Evolutionary conservation across 169 alveolate species (phyloP).

Genomic region (Babesia divergens): DNA sequence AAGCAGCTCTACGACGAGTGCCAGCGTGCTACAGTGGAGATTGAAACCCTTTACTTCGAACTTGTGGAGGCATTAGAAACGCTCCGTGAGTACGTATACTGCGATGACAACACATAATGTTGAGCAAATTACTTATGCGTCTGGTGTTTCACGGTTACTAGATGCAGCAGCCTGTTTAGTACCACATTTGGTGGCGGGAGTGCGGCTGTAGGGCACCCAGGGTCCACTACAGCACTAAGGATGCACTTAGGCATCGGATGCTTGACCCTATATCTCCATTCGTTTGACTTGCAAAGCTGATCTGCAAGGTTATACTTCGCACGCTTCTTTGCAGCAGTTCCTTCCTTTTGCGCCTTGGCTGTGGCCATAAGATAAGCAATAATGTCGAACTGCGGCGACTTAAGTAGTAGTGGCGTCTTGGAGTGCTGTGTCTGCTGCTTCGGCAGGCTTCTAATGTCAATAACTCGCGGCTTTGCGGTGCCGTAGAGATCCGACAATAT

Average conservation of each 20-base stretch:
- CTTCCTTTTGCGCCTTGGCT: neutral
- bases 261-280: constrained; percentile 20
- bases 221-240: constrained; percentile 19
- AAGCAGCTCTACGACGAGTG: constrained; percentile 31
- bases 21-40: constrained; percentile 29
- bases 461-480: neutral
- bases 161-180: constrained; percentile 14
- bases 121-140: neutral
- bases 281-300: constrained; percentile 29
- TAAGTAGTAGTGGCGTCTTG: neutral
- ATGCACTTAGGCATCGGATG: constrained; percentile 42
- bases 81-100: constrained; percentile 3
- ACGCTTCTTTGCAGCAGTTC: constrained; percentile 11
- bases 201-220: constrained; percentile 52
- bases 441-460: neutral
- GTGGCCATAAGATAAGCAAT: neutral
- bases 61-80: constrained; percentile 14
- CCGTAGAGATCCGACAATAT: neutral
- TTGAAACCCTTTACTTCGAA: constrained; percentile 14
- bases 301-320: constrained; percentile 21
- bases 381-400: neutral
- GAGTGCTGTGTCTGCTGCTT: neutral
- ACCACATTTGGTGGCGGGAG: constrained; percentile 57
- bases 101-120: neutral
- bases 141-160: constrained; percentile 4